Base-by-base conservation (phyloP, 495 filamentous ascomycete genomes). In the Friedmanniomyces endolithicus region DNA sequence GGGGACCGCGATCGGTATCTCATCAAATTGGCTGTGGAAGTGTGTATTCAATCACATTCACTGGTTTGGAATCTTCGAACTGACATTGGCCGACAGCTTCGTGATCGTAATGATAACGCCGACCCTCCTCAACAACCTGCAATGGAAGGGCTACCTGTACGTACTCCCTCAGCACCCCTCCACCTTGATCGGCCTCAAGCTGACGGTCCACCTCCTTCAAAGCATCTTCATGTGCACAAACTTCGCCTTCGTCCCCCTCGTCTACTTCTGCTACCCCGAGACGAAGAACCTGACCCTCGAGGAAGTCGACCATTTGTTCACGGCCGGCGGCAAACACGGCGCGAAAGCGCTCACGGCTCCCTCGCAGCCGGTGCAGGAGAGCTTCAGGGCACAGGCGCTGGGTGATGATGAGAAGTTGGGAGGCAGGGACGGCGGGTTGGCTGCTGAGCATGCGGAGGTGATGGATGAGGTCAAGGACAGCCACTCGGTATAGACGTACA, bases 1-100 rank as follows among this genome's bases (percentile, higher is more conserved):
- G 72, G 83, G 82, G 37, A 79, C 84, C 71, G 80, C 84, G 4
- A 37, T 62, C n/a, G 60, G 60, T 1, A 56, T 60, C 22, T 33
- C 33, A 9, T 34, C 52, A 1, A 56, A 60, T 48, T 60, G 57
- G 57, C 47, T 60, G 1, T 59, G 57, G 57, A 45, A 59, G 14
- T 52, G 8, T 11, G 46, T 31, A 17, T 14, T 39, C 31, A 14
- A 20, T 4, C 7, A 25, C 2, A 44, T 23, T 14, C 7, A 12
- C 7, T 17, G 19, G 12, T 55, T 24, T 3, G 31, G 6, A 9
- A 6, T 11, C 1, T 17, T 40, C 12, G 22, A 40, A 52, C 50
- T 52, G 35, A 52, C 50, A 43, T 35, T 27, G 12, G 4, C 16
- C 31, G 24, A 31, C 14, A 57, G 50, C 29, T 57, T 57, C 25